A percentile compares a stretch with the other conserved stretches of the same genome.
phyloP scores from a whole-genome alignment of 192 early-diverging fungal genomes.

The Allomyces macrogynus region DNA sequence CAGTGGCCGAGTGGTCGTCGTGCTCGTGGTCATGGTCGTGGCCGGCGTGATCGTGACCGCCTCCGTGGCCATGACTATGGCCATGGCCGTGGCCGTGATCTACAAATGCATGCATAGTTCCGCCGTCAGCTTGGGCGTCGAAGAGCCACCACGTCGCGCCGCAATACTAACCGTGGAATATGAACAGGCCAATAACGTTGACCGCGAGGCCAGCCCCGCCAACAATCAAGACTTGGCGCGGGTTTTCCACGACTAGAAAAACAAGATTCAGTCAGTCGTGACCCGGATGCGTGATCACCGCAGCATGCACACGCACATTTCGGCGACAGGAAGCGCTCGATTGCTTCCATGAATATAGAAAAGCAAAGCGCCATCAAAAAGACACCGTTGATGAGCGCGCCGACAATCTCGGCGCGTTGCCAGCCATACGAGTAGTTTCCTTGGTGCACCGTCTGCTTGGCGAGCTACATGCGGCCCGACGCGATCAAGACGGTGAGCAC shows the following conservation, averaged over 20 bases:
- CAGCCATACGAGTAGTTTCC: constrained; percentile 66
- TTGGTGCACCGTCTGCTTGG: constrained; percentile 30
- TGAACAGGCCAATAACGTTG: constrained; percentile 58
- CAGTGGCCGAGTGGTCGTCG: constrained; percentile 2
- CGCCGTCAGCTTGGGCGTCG: not conserved
- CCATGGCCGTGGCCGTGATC: constrained; percentile 10
- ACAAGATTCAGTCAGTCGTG: not conserved
- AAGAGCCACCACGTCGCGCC: not conserved
- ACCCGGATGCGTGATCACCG: not conserved
- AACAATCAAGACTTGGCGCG: constrained; percentile 52
- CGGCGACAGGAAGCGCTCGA: constrained; percentile 56
- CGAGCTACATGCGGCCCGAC: constrained; percentile 19
- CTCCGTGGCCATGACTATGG: constrained; percentile 16
- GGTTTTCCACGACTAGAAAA: constrained; percentile 34
- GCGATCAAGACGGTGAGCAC: not conserved
- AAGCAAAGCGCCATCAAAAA: constrained; percentile 78
- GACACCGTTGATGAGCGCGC: constrained; percentile 80
- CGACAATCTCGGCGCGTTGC: constrained; percentile 79
- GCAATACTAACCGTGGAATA: constrained; percentile 43
- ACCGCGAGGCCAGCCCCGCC: constrained; percentile 53
- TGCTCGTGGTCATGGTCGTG: constrained; percentile 9
- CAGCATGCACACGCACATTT: constrained; percentile 15
- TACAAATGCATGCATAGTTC: not conserved
- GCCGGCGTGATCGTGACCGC: constrained; percentile 10
- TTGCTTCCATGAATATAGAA: constrained; percentile 67